Evolutionary conservation across 2,329 filamentous ascomycete species (phyloP).

Genomic region (Fusarium duplospermum): DNA sequence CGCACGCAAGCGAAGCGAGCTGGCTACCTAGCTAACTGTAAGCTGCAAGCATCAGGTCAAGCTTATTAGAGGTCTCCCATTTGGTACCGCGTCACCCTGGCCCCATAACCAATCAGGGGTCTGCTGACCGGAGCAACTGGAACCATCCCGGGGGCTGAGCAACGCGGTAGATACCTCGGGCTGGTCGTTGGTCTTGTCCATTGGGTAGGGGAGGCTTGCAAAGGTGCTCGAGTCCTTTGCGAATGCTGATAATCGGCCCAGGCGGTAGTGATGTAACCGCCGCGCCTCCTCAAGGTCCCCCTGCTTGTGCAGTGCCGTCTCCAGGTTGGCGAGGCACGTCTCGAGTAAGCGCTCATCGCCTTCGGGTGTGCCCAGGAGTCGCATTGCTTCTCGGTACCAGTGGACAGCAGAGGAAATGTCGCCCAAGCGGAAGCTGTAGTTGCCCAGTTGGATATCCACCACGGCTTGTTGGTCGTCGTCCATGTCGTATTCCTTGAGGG

Average conservation of each 20-base stretch:
- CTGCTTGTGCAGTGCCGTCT: conserved; percentile 42
- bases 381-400: conserved; percentile 46
- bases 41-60: conserved; percentile 32
- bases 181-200: conserved; percentile 8
- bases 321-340: conserved; percentile 50
- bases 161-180: conserved; percentile 29
- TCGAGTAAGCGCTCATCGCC: conserved; percentile 48
- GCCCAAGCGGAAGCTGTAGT: conserved; percentile 47
- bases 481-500: conserved; percentile 46
- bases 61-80: conserved; percentile 20
- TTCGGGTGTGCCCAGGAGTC: conserved; percentile 42
- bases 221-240: conserved; percentile 44
- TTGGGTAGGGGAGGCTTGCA: conserved; percentile 20
- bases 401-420: conserved; percentile 44
- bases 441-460: conserved; percentile 48
- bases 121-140: conserved; percentile 32
- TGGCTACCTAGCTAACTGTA: background rate
- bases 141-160: conserved; percentile 30
- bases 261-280: conserved; percentile 44
- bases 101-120: conserved; percentile 40
- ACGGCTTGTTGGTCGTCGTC: conserved; percentile 48
- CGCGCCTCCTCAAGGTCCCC: conserved; percentile 42
- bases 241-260: conserved; percentile 45
- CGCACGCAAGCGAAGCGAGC: background rate
- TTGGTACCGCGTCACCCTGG: conserved; percentile 20